Conservation (phyloP, 1,139 yeast genomes). For the Pichia sp. region DNA sequence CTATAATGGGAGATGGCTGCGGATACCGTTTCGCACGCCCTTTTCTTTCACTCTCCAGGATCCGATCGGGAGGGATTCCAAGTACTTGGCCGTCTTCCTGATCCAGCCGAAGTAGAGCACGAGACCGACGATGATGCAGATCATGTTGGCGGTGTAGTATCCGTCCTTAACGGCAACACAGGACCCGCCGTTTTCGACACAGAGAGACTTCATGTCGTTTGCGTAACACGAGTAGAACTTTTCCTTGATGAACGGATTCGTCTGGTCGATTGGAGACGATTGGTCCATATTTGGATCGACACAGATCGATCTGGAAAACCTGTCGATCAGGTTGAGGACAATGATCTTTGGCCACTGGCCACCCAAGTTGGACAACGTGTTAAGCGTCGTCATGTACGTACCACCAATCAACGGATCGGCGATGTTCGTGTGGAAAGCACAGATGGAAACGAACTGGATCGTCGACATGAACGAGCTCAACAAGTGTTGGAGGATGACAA, state of each 20-base stretch:
- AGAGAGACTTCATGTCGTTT: conserved; percentile 44
- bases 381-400: conserved; percentile 94
- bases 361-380: conserved; percentile 89
- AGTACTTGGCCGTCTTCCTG: conserved; percentile 50
- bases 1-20: conserved; percentile 16
- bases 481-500: conserved; percentile 79
- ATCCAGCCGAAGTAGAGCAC: conserved; percentile 67
- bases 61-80: conserved; percentile 62
- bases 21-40: conserved; percentile 13
- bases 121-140: conserved; percentile 71
- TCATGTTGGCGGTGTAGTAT: conserved; percentile 69
- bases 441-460: conserved; percentile 89
- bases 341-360: conserved; percentile 97
- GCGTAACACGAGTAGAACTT: conserved; percentile 40
- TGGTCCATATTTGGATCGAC: conserved; percentile 21
- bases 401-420: conserved; percentile 98
- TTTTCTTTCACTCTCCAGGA: conserved; percentile 61
- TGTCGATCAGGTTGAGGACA: conserved; percentile 76
- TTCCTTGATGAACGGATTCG: conserved; percentile 32
- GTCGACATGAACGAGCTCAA: conserved; percentile 92
- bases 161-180: conserved; percentile 69
- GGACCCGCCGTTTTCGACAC: conserved; percentile 54
- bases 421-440: conserved; percentile 92
- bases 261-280: conserved; percentile 1
- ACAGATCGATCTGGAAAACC: conserved; percentile 68